Evolutionary conservation across 495 filamentous ascomycete genomes (phyloP), one percentile per base, ranked within the genome.

Genomic region (Podospora anserina): DNA sequence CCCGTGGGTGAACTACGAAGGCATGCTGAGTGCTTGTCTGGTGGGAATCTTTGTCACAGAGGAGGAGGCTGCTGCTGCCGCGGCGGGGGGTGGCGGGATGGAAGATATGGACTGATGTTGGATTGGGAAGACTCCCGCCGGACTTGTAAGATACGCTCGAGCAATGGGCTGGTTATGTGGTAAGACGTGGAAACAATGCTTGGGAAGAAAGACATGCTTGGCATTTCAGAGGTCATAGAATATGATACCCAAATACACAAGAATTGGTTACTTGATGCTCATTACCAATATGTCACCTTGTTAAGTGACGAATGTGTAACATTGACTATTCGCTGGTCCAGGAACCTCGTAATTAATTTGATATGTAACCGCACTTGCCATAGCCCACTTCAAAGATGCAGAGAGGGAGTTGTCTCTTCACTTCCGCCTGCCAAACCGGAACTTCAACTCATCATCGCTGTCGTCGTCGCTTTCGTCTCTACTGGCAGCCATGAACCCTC

Each of bases 1-100:
- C 83, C 93, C 94, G 19, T 99, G 96, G 95, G 94, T 99, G 11
- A 99, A 96, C 73, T 96, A 92, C 84, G 96, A 98, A 81, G 91
- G 90, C 4, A 97, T 99, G 87, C 78, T 99, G 64, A 87, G 88
- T 27, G 87, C 90, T 73, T 97, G 94, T 78, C 73, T 97, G 70
- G 85, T 99, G 4, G 95, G 95, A 1, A 88, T 97, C 34, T 80
- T 92, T 76, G 92, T 98, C 54, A 83, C 86, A 4, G 96, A 98
- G 83, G 83, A 86, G 65, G 89, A 93, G 54, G 44, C 49, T 70
- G 77, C 64, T 66, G 84, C 72, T 82, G 81, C 83, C 59, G 88
- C 91, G 27, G 83, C 61, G 20, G 60, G 13, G 3, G 58, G 23
- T 1, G 66, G 76, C 49, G 78, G 72, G 32, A 83, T 70, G 77